phyloP scores from a whole-genome alignment of 495 filamentous ascomycete genomes.

The Penicillium chermesinum region DNA sequence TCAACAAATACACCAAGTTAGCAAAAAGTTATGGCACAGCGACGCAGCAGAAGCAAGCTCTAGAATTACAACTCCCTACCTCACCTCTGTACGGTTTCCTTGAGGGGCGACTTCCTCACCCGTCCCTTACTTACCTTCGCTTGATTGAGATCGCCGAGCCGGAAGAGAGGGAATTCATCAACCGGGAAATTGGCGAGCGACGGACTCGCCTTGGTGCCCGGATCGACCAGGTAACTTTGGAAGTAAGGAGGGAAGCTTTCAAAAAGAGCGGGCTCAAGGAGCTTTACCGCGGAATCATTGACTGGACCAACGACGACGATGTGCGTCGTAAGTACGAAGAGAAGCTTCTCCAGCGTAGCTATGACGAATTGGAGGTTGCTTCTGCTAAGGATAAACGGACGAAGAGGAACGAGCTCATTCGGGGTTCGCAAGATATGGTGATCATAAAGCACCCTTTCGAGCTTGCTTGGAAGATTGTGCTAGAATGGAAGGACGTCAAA shows the following conservation, averaged over 20 bases:
- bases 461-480: conserved; percentile 80
- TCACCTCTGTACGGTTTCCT: conserved; percentile 74
- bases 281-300: conserved; percentile 73
- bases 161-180: conserved; percentile 87
- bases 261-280: conserved; percentile 62
- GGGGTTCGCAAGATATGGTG: conserved; percentile 82
- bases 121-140: conserved; percentile 72
- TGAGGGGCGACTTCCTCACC: conserved; percentile 79
- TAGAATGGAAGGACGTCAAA: conserved; percentile 84
- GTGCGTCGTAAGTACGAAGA: conserved; percentile 81
- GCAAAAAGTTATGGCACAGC: conserved; percentile 66
- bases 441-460: conserved; percentile 91
- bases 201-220: conserved; percentile 83
- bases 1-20: conserved; percentile 74
- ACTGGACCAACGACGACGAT: conserved; percentile 87
- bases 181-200: conserved; percentile 82
- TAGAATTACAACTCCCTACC: conserved; percentile 70
- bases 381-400: conserved; percentile 57
- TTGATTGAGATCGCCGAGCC: conserved; percentile 80
- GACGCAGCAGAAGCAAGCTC: conserved; percentile 63
- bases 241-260: conserved; percentile 84
- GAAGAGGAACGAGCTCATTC: conserved; percentile 65
- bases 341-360: conserved; percentile 76
- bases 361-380: conserved; percentile 66
- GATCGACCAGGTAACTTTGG: conserved; percentile 71